Base-by-base conservation (phyloP, 176 grass and related monocot genomes). In the Oryza longistaminata region DNA sequence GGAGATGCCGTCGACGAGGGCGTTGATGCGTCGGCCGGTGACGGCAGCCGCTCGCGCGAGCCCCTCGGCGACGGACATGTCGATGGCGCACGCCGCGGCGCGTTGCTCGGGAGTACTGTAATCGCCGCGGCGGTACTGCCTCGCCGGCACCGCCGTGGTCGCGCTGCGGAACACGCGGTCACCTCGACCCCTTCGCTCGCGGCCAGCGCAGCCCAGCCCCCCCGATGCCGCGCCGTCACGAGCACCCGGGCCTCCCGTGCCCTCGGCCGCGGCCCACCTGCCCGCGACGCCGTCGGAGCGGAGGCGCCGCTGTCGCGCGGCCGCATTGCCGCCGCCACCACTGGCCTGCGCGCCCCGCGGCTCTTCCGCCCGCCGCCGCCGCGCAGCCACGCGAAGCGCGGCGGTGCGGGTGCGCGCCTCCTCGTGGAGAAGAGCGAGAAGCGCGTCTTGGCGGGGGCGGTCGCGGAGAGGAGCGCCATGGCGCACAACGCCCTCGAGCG, bases 71-170 rank as follows among this genome's bases (percentile, higher is more conserved):
- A 93, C 87, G 39, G 77, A 67, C 93, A 93, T 85, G 79, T 98
- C 96, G 46, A 95, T 90, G 44, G 96, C 96, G 78, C n/a, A n/a
- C 11, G 96, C 87, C 9, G 93, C 91, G 11, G 87, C 85, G 91
- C 96, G 90, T 98, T 98, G 87, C 96, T 98, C 91, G 95, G 96
- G 82, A 98, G n/a, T n/a, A 87, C 93, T 95, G 96, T 70, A n/a
- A 98, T 98, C 70, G 96, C 96, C 96, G n/a, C n/a, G n/a, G 29
- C 96, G 85, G 93, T 98, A 98, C 87, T 93, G 93, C 93, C 34
- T 98, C 96, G 21, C 93, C 96, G 85, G 83, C 44, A 98, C 85
- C 21, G 93, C 96, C 68, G 90, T 17, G 76, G n/a, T 98, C 91
- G 49, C 89, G 94, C 93, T 98, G 93, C n/a, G n/a, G 69, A 98